phyloP scores from a whole-genome alignment of 306 rosid species.

The Spatholobus suberectus region DNA sequence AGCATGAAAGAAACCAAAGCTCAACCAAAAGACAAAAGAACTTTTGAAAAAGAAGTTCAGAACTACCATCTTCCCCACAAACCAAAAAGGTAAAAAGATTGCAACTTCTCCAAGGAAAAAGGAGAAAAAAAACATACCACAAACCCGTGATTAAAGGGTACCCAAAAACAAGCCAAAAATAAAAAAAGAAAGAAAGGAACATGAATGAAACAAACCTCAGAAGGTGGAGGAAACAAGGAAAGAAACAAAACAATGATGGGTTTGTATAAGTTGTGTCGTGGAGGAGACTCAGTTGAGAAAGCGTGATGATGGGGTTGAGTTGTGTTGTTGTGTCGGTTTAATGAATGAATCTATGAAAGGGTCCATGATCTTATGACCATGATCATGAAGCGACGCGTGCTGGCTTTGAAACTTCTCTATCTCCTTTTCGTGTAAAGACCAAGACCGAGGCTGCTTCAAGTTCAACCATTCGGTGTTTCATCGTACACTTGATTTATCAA shows the following conservation, averaged over 20 bases:
- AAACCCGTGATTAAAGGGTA: slow-evolving; percentile 44
- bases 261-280: not conserved
- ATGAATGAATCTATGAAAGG: not conserved
- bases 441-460: not conserved
- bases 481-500: no score
- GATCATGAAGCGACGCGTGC: not conserved
- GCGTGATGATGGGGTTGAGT: not conserved
- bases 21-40: not conserved
- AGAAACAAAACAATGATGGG: not conserved
- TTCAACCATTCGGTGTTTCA: not conserved
- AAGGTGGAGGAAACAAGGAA: slow-evolving; percentile 2
- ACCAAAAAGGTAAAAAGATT: not conserved
- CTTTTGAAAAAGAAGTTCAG: not conserved
- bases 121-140: not conserved
- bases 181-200: not conserved
- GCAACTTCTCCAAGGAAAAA: not conserved
- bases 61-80: slow-evolving; percentile 8
- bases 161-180: not conserved
- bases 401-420: slow-evolving; percentile 23
- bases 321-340: not conserved
- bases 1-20: not conserved
- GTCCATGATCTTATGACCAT: not conserved
- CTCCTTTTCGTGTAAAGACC: not conserved
- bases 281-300: not conserved
- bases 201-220: slow-evolving; percentile 48